Percentiles rank a stretch among this genome's conserved stretches.
phyloP scores from a whole-genome alignment of 225 moss, liverwort and hornwort genomes.

The Bryoerythrophyllum caledonicum region DNA sequence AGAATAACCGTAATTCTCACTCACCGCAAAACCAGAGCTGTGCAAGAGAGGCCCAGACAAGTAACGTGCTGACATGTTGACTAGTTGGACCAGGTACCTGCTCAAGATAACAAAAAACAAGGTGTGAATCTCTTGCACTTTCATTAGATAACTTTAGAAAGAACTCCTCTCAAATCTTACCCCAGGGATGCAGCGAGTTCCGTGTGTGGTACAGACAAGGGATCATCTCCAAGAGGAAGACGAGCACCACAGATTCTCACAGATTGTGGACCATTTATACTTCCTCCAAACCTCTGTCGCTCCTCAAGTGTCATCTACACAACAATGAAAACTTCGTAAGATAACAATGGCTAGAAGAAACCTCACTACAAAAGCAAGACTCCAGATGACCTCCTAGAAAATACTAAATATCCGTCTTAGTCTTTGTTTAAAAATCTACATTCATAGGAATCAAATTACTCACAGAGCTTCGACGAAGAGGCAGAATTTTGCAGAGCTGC shows the following conservation, averaged over 20 bases:
- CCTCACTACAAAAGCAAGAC: no score
- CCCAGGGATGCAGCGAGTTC: constrained; percentile 96
- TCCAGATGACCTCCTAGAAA: not conserved
- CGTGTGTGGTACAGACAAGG: constrained; percentile 62
- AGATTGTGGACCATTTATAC: constrained; percentile 52
- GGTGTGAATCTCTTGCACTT: constrained; percentile 1
- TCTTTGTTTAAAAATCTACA: not conserved
- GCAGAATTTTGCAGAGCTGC: constrained; percentile 89
- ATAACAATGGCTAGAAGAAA: constrained; percentile 3
- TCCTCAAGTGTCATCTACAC: constrained; percentile 63
- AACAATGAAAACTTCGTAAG: not conserved
- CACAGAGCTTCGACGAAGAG: constrained; percentile 80
- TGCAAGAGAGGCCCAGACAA: constrained; percentile 88
- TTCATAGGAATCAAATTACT: constrained; percentile 39
- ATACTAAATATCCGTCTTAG: not conserved
- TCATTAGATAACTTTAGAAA: not conserved
- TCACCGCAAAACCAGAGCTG: constrained; percentile 95
- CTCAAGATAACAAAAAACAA: constrained; percentile 11
- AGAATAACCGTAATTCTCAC: not conserved
- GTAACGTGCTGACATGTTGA: constrained; percentile 84
- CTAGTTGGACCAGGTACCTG: constrained; percentile 93
- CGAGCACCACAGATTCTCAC: constrained; percentile 77
- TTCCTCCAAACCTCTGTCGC: constrained; percentile 69
- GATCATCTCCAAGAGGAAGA: constrained; percentile 80
- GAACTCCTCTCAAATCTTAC: constrained; percentile 33